A percentile compares a stretch with the other conserved stretches of the same genome.
Conservation (phyloP, 805 yeast species). For the Monosporozyma yasuniensis region DNA sequence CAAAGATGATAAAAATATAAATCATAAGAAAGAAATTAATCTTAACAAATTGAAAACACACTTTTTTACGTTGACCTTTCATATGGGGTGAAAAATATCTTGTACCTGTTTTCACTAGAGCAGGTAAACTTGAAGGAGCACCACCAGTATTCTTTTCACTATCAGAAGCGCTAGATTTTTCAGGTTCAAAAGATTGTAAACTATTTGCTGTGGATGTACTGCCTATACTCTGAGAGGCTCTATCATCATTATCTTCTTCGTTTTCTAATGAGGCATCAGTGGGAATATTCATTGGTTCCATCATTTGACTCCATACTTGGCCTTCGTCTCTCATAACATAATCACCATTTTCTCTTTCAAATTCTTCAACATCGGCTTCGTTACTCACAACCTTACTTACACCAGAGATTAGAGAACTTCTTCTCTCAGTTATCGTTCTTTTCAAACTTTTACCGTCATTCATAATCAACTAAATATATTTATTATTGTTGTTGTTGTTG, state of each 20-base stretch:
- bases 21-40: slow-evolving; percentile 13
- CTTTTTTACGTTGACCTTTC: slow-evolving; percentile 5
- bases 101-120: neutral
- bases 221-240: neutral
- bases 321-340: neutral
- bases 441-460: neutral
- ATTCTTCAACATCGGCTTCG: neutral
- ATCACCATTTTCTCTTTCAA: slow-evolving; percentile 1
- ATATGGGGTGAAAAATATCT: slow-evolving; percentile 9
- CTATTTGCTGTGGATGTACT: neutral
- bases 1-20: slow-evolving; percentile 18
- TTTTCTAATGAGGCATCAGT: neutral
- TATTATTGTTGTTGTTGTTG: neutral
- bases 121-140: neutral
- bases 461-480: neutral
- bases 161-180: neutral
- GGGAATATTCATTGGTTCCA: neutral
- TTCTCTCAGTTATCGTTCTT: neutral
- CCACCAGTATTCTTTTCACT: neutral
- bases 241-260: neutral
- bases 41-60: slow-evolving; percentile 4
- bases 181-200: neutral
- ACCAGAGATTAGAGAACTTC: neutral
- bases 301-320: neutral
- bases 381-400: neutral